phyloP scores from a whole-genome alignment of 2,329 filamentous ascomycete genomes.

The Colletotrichum tanaceti region DNA sequence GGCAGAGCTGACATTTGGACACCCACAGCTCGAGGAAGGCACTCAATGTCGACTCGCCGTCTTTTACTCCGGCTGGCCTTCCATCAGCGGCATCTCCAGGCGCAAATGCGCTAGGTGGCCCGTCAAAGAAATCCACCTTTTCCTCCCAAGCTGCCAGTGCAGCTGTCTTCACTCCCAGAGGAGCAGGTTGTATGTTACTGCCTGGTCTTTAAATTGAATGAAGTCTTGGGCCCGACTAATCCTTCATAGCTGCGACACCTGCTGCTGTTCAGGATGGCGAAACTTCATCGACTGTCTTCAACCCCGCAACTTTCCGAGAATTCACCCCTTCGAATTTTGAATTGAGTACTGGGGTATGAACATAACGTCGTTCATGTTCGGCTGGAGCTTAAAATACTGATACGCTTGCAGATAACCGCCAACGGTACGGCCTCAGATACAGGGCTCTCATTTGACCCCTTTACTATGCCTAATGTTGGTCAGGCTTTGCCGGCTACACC shows the following conservation, averaged over 20 bases:
- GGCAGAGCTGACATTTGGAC: constrained; percentile 26
- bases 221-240: background rate
- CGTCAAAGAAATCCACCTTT: constrained; percentile 78
- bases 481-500: constrained; percentile 64
- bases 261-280: constrained; percentile 53
- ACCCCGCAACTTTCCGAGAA: constrained; percentile 67
- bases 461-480: constrained; percentile 67
- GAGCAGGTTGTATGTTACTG: constrained; percentile 54
- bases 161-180: constrained; percentile 83
- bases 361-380: constrained; percentile 48
- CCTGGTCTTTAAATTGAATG: background rate
- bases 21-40: constrained; percentile 71
- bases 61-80: constrained; percentile 80
- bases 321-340: constrained; percentile 70
- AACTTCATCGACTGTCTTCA: constrained; percentile 58
- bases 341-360: constrained; percentile 59
- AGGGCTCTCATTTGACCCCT: constrained; percentile 71
- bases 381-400: constrained; percentile 3
- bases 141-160: constrained; percentile 92
- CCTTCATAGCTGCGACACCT: constrained; percentile 32
- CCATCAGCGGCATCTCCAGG: constrained; percentile 41
- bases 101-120: constrained; percentile 50
- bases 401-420: constrained; percentile 49
- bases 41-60: constrained; percentile 94
- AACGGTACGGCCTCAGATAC: constrained; percentile 64